phyloP scores from a whole-genome alignment of 352 stramenopile species.

The Elongisporangium senticosum region DNA sequence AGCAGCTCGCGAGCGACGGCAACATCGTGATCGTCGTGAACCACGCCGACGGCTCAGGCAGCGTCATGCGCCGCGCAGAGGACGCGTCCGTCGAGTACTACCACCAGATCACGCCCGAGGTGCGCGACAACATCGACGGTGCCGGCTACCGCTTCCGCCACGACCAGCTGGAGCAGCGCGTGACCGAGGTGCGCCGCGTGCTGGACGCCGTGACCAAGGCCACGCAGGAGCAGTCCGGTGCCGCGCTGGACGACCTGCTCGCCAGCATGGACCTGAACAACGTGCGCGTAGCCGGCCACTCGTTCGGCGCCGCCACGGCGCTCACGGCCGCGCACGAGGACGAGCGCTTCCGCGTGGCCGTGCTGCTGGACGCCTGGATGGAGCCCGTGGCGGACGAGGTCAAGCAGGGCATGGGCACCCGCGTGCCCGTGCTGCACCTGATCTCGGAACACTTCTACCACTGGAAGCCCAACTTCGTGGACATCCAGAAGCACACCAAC shows the following conservation, averaged over 20 bases:
- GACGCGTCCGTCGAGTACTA: slow-evolving; percentile 51
- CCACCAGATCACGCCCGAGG: slow-evolving; percentile 38
- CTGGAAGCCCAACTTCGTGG: slow-evolving; percentile 48
- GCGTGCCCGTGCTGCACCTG: slow-evolving; percentile 48
- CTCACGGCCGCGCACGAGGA: slow-evolving; percentile 49
- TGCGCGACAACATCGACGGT: slow-evolving; percentile 41
- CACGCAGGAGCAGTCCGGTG: slow-evolving; percentile 10
- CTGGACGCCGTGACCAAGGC: slow-evolving; percentile 24
- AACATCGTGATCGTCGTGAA: slow-evolving; percentile 52
- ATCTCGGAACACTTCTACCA: slow-evolving; percentile 57
- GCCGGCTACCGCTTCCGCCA: slow-evolving; percentile 58
- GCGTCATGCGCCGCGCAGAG: slow-evolving; percentile 15
- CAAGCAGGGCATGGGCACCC: slow-evolving; percentile 24
- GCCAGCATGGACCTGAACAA: slow-evolving; percentile 22
- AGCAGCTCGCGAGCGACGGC: slow-evolving; percentile 62
- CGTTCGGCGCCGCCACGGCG: slow-evolving; percentile 64
- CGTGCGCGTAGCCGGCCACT: slow-evolving; percentile 49
- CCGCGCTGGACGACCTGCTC: slow-evolving; percentile 19
- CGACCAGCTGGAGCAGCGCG: slow-evolving; percentile 41
- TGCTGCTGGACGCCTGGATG: slow-evolving; percentile 68
- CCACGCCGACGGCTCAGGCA: slow-evolving; percentile 61
- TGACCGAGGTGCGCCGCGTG: slow-evolving; percentile 42
- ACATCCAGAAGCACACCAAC: slow-evolving; percentile 25
- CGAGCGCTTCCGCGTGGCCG: slow-evolving; percentile 32
- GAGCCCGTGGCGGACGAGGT: slow-evolving; percentile 42